Conservation (phyloP, 306 rosid species). For the Senna siamea region DNA sequence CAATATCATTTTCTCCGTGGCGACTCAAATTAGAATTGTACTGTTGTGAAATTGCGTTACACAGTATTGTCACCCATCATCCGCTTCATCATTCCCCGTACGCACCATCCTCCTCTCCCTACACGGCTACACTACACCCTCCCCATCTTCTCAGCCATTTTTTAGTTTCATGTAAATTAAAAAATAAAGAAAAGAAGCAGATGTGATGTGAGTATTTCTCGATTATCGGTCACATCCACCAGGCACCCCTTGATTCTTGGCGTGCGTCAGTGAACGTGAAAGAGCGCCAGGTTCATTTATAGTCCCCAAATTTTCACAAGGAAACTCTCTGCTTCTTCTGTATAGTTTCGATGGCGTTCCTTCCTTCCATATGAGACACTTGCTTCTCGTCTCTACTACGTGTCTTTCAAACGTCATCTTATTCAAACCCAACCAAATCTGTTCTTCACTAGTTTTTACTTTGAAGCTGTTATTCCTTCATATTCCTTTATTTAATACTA, state of each 20-base stretch:
- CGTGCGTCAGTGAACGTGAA: conserved; percentile 52
- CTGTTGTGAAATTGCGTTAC: neutral
- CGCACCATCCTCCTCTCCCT: neutral
- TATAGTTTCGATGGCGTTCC: neutral
- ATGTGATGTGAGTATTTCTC: conserved; percentile 20
- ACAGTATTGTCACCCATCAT: neutral
- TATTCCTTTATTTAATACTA: neutral
- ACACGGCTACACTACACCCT: neutral
- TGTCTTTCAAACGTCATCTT: conserved; percentile 45
- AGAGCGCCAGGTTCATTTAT: conserved; percentile 51
- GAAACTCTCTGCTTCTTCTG: neutral
- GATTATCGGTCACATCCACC: conserved; percentile 42
- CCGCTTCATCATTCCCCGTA: conserved; percentile 6
- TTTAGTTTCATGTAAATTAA: neutral
- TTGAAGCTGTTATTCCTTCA: no score
- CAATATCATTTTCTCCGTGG: neutral
- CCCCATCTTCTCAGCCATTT: neutral
- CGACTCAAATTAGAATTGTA: neutral
- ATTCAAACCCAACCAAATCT: conserved; percentile 11
- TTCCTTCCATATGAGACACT: conserved; percentile 18
- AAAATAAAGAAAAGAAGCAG: no score
- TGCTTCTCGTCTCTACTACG: conserved; percentile 11
- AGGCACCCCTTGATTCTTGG: conserved; percentile 43
- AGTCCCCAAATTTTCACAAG: neutral
- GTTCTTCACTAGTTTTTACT: no score